phyloP scores from a whole-genome alignment of 78 protist species.

The Guillardia theta region DNA sequence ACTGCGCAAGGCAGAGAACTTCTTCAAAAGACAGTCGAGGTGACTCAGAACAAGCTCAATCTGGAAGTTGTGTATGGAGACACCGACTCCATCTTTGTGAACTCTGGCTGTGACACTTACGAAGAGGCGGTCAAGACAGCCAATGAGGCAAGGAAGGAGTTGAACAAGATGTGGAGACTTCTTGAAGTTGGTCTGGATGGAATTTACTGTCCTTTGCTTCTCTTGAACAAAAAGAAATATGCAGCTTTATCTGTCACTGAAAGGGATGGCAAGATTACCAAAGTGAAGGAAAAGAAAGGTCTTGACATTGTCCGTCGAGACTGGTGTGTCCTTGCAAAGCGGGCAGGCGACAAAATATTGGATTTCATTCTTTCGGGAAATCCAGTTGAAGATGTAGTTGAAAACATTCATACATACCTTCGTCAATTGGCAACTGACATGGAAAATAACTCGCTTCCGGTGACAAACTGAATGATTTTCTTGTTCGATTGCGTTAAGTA shows the following conservation, averaged over 20 bases:
- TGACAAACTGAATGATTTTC: not conserved
- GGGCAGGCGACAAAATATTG: conserved; percentile 66
- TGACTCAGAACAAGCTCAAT: conserved; percentile 38
- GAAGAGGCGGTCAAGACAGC: conserved; percentile 60
- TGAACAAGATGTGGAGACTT: conserved; percentile 78
- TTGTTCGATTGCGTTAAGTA: too few species aligned
- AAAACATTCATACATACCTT: conserved; percentile 46
- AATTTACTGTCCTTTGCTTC: conserved; percentile 85
- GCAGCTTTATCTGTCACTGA: conserved; percentile 81
- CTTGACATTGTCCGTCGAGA: conserved; percentile 97
- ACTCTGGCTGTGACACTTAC: conserved; percentile 66
- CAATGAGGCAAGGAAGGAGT: conserved; percentile 36
- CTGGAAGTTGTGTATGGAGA: conserved; percentile 98
- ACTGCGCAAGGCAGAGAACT: conserved; percentile 91
- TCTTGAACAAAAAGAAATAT: conserved; percentile 97
- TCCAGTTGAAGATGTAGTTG: conserved; percentile 46
- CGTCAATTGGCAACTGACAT: conserved; percentile 25
- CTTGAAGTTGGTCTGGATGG: conserved; percentile 96
- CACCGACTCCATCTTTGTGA: conserved; percentile 98
- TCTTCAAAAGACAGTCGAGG: conserved; percentile 72
- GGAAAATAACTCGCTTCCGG: not conserved
- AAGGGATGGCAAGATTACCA: conserved; percentile 2
- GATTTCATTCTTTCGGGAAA: not conserved
- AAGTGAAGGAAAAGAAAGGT: conserved; percentile 86
- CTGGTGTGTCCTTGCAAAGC: conserved; percentile 90